Evolutionary conservation across 2,329 filamentous ascomycete genomes (phyloP).

Genomic region (Botrytis byssoidea): DNA sequence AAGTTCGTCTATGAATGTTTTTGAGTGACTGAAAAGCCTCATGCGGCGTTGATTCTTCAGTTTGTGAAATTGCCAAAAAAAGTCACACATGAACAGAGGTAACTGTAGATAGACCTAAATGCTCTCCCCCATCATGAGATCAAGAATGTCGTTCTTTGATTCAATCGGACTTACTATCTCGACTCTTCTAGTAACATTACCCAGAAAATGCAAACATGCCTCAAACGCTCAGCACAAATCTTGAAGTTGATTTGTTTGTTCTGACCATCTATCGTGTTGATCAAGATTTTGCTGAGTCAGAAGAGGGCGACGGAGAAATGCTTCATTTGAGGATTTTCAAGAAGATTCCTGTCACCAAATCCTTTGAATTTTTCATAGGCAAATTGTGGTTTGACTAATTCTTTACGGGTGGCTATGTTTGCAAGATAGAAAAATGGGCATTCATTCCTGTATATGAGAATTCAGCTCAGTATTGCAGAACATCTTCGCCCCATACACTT

Average conservation of each 20-base stretch:
- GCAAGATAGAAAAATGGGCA: background rate
- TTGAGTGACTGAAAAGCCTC: too few relatives aligned
- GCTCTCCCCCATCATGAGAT: background rate
- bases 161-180: background rate
- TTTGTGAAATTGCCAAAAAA: too few relatives aligned
- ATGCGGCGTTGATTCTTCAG: too few relatives aligned
- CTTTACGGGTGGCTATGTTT: rapidly evolving
- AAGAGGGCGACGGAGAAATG: background rate
- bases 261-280: background rate
- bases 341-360: background rate
- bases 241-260: too few relatives aligned
- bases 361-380: background rate
- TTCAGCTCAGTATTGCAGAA: background rate
- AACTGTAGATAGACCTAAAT: background rate
- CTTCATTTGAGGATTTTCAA: background rate
- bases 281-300: too few relatives aligned
- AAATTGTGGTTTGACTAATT: too few relatives aligned
- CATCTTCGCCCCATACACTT: background rate
- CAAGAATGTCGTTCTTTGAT: background rate
- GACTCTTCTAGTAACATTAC: background rate
- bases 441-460: background rate
- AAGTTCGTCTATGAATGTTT: too few relatives aligned
- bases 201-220: background rate
- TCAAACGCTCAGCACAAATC: background rate
- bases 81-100: too few relatives aligned